Percentiles rank a stretch among this genome's conserved stretches.
These are phyloP conservation scores for Olyra latifolia DNA, from an alignment of 176 grass and related monocot species.

Conservation along the genomic window DNA sequence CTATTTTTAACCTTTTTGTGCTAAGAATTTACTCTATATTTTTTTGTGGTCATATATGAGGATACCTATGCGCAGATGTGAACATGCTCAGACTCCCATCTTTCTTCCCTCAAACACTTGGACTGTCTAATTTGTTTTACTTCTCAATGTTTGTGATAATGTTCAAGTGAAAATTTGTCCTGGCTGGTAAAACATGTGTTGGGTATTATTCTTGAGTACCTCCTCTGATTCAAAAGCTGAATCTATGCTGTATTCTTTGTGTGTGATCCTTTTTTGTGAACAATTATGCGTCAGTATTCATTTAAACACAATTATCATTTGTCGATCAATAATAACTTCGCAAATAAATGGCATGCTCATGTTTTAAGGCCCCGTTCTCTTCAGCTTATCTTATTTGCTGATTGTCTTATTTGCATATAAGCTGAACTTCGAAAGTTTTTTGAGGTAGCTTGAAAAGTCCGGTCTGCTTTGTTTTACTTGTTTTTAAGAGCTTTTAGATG, in stretches of 20 bases:
- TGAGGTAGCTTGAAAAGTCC: too few relatives aligned
- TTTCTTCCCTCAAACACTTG: not conserved
- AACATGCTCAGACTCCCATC: not conserved
- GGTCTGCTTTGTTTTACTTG: too few relatives aligned
- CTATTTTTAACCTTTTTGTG: not conserved
- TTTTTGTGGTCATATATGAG: not conserved
- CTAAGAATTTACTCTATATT: not conserved
- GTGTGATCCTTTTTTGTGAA: not conserved
- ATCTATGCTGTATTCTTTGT: not conserved
- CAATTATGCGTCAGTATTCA: not conserved
- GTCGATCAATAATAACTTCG: not conserved
- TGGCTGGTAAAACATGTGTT: not conserved
- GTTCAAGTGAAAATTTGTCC: not conserved
- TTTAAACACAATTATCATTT: slow-evolving; percentile 24
- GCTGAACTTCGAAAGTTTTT: too few relatives aligned
- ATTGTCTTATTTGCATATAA: too few relatives aligned
- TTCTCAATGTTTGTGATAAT: not conserved
- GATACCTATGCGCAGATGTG: not conserved
- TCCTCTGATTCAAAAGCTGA: not conserved
- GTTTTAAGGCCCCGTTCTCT: too few relatives aligned
- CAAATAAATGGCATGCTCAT: slow-evolving; percentile 25
- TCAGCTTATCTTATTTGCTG: too few relatives aligned
- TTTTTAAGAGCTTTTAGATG: too few relatives aligned
- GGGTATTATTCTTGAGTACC: not conserved
- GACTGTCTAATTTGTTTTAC: not conserved